Evolutionary conservation across 768 basidiomycete genomes (phyloP), one percentile per base, ranked within the genome.

Genomic region (Phaeotremella skinneri): DNA sequence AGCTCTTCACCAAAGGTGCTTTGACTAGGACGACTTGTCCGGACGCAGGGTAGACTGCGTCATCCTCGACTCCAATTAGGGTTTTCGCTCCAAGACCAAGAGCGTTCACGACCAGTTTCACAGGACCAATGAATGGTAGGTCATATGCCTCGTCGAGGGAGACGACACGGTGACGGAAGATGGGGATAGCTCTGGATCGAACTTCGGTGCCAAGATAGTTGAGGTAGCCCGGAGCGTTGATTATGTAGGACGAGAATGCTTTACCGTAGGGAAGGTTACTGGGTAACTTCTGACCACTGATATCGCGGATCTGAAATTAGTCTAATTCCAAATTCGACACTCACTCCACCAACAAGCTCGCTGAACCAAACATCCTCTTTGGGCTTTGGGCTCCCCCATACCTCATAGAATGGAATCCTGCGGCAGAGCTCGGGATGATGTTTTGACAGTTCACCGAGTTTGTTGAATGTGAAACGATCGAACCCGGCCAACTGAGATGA

Each of bases 61-160:
- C 79, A 74, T 97, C 92, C 67, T 91, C 85, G 1, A 94, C 84
- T 3, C 91, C 91, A 16, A 89, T 83, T 42, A 94, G 81, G 26
- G 84, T 85, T 42, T 84, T 81, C 6, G 91, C 84, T 1, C 84
- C 85, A 2, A 86, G 79, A 7, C 81, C 81, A 0, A 83, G 81
- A 2, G 84, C 83, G 56, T 86, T 87, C 56, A 87, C 75, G n/a
- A 86, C 76, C 25, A 82, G 67, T 30, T 79, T 37, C 9, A 72
- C 69, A 13, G 61, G 78, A 16, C 71, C 63, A 3, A 72, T 54
- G 1, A 79, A 78, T 0, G 78, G 77, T 1, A 80, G 41, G 20
- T 74, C 71, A 39, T 80, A 79, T 5, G 81, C 80, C 52, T 85
- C 81, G 52, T 80, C 81, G 49, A 85, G 61, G 39, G 80, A 81